These are phyloP conservation scores for Microbotryum saponariae DNA, from an alignment of 1,284 basidiomycete genomes.

Conservation along the genomic window DNA sequence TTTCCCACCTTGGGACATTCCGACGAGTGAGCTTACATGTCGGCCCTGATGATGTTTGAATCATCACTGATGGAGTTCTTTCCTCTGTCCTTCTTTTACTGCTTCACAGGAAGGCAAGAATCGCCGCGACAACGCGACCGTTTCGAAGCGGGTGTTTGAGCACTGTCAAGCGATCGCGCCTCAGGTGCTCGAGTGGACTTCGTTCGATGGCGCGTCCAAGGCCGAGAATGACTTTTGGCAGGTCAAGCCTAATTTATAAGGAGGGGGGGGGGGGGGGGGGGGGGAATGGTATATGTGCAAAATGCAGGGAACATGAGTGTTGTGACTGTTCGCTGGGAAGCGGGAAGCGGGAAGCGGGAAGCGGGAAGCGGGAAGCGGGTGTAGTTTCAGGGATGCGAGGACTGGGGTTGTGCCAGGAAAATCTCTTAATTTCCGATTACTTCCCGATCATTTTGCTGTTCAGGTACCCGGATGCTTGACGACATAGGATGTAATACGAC, in stretches of 20 bases:
- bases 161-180: constrained; percentile 29
- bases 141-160: constrained; percentile 26
- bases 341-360: too few relatives aligned
- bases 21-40: constrained; percentile 28
- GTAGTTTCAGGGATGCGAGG: too few relatives aligned
- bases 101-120: not conserved
- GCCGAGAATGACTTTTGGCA: constrained; percentile 24
- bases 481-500: too few relatives aligned
- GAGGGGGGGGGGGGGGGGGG: too few relatives aligned
- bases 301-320: too few relatives aligned
- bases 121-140: constrained; percentile 5
- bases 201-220: constrained; percentile 6
- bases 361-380: too few relatives aligned
- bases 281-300: too few relatives aligned
- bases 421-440: too few relatives aligned
- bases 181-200: constrained; percentile 22
- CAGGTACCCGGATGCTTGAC: too few relatives aligned
- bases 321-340: too few relatives aligned
- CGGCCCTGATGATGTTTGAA: constrained; percentile 8
- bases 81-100: not conserved
- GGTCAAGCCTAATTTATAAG: constrained; percentile 6
- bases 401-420: too few relatives aligned
- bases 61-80: constrained; percentile 12
- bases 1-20: constrained; percentile 38
- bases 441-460: too few relatives aligned